phyloP scores from a whole-genome alignment of 129 eudicot genomes.

The Ambrosia artemisiifolia region DNA sequence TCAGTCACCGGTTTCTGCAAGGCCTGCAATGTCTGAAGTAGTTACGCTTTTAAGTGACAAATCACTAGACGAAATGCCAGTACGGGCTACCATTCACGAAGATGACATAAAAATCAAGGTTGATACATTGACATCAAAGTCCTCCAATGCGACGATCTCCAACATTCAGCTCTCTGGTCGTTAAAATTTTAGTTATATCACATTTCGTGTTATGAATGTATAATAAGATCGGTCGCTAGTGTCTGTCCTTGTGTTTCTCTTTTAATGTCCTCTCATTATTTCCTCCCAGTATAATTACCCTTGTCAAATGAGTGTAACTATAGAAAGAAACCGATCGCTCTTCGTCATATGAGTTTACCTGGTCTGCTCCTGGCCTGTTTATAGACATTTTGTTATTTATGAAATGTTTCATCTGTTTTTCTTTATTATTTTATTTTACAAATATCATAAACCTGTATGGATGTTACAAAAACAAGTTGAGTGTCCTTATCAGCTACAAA shows the following conservation, averaged over 20 bases:
- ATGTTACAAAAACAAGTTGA: no score
- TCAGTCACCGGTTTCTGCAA: conserved; percentile 21
- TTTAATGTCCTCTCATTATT: not conserved
- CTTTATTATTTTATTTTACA: no score
- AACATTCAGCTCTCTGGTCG: not conserved
- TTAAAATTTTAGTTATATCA: not conserved
- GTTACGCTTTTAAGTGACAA: conserved; percentile 33
- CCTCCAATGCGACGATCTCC: conserved; percentile 10
- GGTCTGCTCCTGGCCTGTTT: no score
- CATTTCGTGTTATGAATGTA: not conserved
- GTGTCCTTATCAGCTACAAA: no score
- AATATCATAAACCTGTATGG: no score
- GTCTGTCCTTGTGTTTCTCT: not conserved
- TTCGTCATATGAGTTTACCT: no score
- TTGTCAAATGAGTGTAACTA: no score
- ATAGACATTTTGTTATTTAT: no score
- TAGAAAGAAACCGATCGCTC: no score
- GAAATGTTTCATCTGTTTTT: no score
- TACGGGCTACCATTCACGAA: conserved; percentile 22
- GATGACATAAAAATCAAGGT: conserved; percentile 18
- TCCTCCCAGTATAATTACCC: no score
- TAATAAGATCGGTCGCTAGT: not conserved
- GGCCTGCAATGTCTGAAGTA: conserved; percentile 51
- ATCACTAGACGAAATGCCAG: conserved; percentile 6
- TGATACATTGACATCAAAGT: not conserved